phyloP scores from a whole-genome alignment of 805 yeast species.

The Zygosaccharomyces kombuchaensis region DNA sequence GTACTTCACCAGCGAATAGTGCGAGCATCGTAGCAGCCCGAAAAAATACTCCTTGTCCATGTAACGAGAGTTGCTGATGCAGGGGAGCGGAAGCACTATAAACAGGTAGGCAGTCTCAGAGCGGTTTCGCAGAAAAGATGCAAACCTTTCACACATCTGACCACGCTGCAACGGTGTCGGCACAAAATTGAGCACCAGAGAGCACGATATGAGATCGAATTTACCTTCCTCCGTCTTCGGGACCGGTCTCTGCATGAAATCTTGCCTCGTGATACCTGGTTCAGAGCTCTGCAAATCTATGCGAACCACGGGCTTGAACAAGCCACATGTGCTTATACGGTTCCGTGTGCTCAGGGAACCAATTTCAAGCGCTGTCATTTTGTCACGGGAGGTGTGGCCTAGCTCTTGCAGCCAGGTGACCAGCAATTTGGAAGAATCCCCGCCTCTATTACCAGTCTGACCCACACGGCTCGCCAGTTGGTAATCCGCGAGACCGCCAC shows the following conservation, averaged over 20 bases:
- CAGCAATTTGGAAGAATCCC: constrained; percentile 81
- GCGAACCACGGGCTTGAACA: constrained; percentile 50
- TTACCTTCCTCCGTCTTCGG: constrained; percentile 45
- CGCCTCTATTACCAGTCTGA: constrained; percentile 73
- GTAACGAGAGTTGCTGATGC: constrained; percentile 79
- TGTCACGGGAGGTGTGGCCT: constrained; percentile 8
- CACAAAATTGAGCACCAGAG: constrained; percentile 85
- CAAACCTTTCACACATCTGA: constrained; percentile 62
- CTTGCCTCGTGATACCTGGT: constrained; percentile 62
- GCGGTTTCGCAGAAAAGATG: constrained; percentile 46
- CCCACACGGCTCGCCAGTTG: constrained; percentile 86
- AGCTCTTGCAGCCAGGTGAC: constrained; percentile 62
- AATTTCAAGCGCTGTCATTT: constrained; percentile 61
- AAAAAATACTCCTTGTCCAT: constrained; percentile 44
- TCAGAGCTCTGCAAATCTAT: constrained; percentile 77
- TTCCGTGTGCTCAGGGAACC: constrained; percentile 75
- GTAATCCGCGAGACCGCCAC: constrained; percentile 77
- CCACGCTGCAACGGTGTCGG: constrained; percentile 70
- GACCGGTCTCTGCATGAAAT: constrained; percentile 72
- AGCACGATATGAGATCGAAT: constrained; percentile 72
- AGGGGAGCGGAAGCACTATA: constrained; percentile 84
- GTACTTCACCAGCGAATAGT: constrained; percentile 45
- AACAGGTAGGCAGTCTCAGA: constrained; percentile 42
- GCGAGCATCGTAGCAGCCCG: constrained; percentile 53
- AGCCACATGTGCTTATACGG: constrained; percentile 53